Percentiles rank a stretch among this genome's conserved stretches.
phyloP scores from a whole-genome alignment of 2,329 filamentous ascomycete species.

The Talaromyces verruculosus region DNA sequence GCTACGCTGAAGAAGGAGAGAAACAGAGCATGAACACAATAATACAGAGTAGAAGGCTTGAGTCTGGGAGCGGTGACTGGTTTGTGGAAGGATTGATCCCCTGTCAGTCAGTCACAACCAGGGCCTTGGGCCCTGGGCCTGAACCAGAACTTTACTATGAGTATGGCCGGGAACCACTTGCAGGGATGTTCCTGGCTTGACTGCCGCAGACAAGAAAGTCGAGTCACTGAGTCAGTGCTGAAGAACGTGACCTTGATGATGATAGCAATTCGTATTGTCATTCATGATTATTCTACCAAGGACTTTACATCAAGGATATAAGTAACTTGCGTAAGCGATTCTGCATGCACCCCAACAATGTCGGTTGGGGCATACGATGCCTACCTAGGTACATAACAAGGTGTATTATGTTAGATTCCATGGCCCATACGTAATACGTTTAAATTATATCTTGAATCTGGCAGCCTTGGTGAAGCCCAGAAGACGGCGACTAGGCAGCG shows the following conservation, averaged over 20 bases:
- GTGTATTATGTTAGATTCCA: neutral
- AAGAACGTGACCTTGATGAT: neutral
- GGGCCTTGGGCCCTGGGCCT: slow-evolving; percentile 7
- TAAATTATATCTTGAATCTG: neutral
- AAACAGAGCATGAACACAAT: neutral
- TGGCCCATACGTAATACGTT: neutral
- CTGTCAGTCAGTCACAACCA: neutral
- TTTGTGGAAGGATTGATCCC: neutral
- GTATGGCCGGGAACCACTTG: neutral
- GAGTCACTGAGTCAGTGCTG: neutral
- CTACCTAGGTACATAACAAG: neutral
- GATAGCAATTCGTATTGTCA: neutral
- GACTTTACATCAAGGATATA: neutral
- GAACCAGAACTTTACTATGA: neutral
- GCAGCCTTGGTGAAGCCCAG: neutral
- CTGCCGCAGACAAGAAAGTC: neutral
- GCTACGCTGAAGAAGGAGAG: neutral
- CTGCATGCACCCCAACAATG: slow-evolving; percentile 1
- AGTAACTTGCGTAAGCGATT: neutral
- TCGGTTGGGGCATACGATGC: neutral
- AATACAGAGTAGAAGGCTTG: neutral
- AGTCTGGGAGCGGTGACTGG: neutral
- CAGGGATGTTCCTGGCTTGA: slow-evolving; percentile 4
- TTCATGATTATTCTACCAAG: neutral
- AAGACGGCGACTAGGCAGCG: neutral